phyloP scores from a whole-genome alignment of 225 moss, liverwort and hornwort species.

The Polytrichum commune region DNA sequence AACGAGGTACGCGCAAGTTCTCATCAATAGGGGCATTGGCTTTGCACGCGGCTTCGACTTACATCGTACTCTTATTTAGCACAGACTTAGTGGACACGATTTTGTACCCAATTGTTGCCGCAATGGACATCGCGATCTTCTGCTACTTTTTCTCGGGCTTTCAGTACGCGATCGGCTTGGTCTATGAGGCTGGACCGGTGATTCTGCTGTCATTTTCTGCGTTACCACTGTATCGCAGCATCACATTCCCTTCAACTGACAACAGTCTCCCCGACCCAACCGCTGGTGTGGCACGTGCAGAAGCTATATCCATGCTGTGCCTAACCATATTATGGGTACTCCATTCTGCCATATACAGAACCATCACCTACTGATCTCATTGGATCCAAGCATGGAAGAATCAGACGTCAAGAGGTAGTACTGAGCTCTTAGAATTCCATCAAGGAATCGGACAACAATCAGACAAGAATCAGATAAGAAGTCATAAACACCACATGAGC shows the following conservation, averaged over 20 bases:
- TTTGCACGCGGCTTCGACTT: neutral
- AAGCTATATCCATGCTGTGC: neutral
- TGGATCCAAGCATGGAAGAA: constrained; percentile 4
- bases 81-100: neutral
- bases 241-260: neutral
- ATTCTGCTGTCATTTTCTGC: neutral
- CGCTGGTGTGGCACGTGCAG: neutral
- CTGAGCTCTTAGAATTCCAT: neutral
- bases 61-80: neutral
- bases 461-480: too few relatives aligned
- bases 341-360: neutral
- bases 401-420: neutral
- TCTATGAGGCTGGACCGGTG: neutral
- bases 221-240: neutral
- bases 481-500: neutral
- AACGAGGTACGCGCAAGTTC: neutral
- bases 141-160: constrained; percentile 1
- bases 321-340: neutral
- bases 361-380: neutral
- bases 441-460: too few relatives aligned
- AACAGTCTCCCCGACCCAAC: neutral
- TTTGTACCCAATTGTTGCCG: neutral
- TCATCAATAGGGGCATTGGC: neutral
- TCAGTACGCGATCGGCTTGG: neutral
- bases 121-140: constrained; percentile 2